Base-by-base conservation (phyloP, 371 early-diverging fungal genomes). In the Nematocida displodere region DNA sequence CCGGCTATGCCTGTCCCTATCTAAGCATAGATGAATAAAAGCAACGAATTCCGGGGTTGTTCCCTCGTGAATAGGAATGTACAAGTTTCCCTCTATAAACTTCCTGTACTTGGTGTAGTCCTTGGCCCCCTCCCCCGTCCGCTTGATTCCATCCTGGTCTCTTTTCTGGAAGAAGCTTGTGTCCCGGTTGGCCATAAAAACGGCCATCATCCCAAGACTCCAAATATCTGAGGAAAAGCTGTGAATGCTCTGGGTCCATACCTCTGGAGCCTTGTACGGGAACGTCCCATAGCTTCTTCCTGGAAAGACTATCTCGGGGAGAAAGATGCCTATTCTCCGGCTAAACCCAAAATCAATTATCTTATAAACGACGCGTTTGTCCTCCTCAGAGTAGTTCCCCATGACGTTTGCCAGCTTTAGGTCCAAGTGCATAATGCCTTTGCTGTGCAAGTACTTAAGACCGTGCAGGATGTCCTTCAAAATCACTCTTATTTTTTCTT, bases 201-300 rank as follows among this genome's bases (percentile, higher is more conserved):
- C 20, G 22, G 68, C 68, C 59, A 58, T 67, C 8, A 37, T 39
- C 24, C 85, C 85, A 13, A 85, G 17, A 44, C 84, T 79, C 81
- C 81, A 85, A 28, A 85, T 82, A 54, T 85, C 85, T 29, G 77
- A 40, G 46, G 79, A 77, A 2, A 78, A 20, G 8, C 83, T 82
- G 58, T 85, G 85, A 15, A 80, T 52, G 55, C 78, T 81, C 33
- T 66, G 33, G n/a, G 65, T 42, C 22, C 82, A 77, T 8, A 79
- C 71, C 65, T 85, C 85, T 5, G 85, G 85, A 15, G 85, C 78
- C 66, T 85, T 85, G 71, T 82, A 85, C 24, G 85, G 85, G 78
- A 75, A 85, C 29, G 85, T 85, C 17, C 85, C 85, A 75, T 82
- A 85, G 42, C 77, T 75, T 53, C 81, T 83, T 28, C 52, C 71